Conservation (phyloP, 148 eudicot genomes). For the Salicornia ramosissima region DNA sequence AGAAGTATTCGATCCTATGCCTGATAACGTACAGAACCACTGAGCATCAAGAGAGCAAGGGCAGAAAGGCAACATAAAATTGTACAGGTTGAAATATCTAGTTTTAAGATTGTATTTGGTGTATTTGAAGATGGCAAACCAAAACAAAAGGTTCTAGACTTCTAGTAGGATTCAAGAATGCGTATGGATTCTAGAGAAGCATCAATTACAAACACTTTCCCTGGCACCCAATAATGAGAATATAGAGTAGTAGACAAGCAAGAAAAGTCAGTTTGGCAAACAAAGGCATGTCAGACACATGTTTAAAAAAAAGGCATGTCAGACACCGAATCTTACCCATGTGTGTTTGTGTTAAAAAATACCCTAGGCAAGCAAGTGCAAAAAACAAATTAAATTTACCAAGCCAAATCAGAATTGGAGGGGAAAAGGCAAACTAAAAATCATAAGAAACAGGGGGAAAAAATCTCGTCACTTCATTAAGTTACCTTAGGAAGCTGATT, state of each 20-base stretch:
- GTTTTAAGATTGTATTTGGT: too few relatives aligned
- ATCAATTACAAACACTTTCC: not conserved
- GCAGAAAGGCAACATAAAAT: too few relatives aligned
- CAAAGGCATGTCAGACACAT: not conserved
- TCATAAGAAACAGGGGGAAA: not conserved
- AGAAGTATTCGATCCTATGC: too few relatives aligned
- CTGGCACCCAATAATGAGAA: not conserved
- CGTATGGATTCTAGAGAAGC: not conserved
- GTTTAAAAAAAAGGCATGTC: too few relatives aligned
- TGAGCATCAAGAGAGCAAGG: too few relatives aligned
- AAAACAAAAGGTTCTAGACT: too few relatives aligned
- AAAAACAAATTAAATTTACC: not conserved
- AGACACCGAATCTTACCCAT: not conserved
- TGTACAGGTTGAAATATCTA: too few relatives aligned
- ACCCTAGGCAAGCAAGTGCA: not conserved
- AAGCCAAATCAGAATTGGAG: not conserved
- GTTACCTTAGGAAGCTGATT: slow-evolving; percentile 52
- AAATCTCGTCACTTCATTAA: not conserved
- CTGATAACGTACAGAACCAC: not conserved
- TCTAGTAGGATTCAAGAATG: not conserved
- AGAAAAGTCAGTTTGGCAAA: not conserved
- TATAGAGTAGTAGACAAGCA: too few relatives aligned
- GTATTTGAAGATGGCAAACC: not conserved
- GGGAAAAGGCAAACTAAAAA: not conserved
- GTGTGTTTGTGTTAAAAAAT: not conserved